A percentile compares a stretch with the other conserved stretches of the same genome.
Evolutionary conservation across 257 asterid genomes (phyloP).

Genomic region (Solanum habrochaites): DNA sequence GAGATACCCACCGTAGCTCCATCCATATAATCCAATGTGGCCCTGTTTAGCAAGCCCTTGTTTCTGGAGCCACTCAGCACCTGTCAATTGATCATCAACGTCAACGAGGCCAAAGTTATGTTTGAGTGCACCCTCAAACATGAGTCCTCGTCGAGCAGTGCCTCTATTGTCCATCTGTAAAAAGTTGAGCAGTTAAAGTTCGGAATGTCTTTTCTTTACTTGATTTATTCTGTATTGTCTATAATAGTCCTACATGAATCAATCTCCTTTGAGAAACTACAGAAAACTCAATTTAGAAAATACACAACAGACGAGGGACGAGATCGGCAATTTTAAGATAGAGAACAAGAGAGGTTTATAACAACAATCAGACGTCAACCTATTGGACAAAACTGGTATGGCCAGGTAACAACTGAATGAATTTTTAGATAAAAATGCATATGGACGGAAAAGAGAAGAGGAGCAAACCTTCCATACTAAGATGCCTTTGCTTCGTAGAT

Average conservation of each 20-base stretch:
- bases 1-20: slow-evolving; percentile 97
- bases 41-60: slow-evolving; percentile 52
- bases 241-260: neutral
- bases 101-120: slow-evolving; percentile 65
- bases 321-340: neutral
- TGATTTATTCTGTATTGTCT: neutral
- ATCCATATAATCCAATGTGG: slow-evolving; percentile 77
- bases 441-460: neutral
- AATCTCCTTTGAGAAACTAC: neutral
- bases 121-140: slow-evolving; percentile 76
- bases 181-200: neutral
- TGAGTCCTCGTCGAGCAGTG: slow-evolving; percentile 81
- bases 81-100: slow-evolving; percentile 70
- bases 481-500: slow-evolving; percentile 71
- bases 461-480: slow-evolving; percentile 85
- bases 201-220: neutral
- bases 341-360: neutral
- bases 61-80: slow-evolving; percentile 75
- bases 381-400: neutral
- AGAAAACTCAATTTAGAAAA: neutral
- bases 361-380: neutral
- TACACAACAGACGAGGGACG: neutral
- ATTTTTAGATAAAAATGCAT: neutral
- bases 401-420: neutral
- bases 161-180: slow-evolving; percentile 95